Evolutionary conservation across 768 basidiomycete genomes (phyloP).

Genomic region (Amyloporia xantha): DNA sequence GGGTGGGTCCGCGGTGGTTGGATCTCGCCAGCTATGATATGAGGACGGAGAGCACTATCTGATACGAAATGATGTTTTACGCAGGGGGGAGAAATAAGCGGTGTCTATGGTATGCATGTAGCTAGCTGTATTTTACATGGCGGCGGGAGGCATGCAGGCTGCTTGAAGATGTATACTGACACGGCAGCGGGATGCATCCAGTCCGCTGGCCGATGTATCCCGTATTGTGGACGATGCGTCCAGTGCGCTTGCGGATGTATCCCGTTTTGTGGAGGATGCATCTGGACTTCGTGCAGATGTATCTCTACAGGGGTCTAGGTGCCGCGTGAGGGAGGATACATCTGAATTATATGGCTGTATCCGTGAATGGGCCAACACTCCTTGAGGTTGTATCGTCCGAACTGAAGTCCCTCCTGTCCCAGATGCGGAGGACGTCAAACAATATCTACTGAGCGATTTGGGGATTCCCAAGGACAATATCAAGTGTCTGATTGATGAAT

Average conservation of each 20-base stretch:
- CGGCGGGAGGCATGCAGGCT: too few relatives aligned
- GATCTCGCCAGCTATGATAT: too few relatives aligned
- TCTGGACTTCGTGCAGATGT: background rate
- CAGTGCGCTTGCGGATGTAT: background rate
- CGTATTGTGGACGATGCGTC: too few relatives aligned
- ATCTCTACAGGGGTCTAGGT: background rate
- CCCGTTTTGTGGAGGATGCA: background rate
- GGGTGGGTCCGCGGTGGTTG: too few relatives aligned
- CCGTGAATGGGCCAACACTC: background rate
- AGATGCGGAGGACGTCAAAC: conserved; percentile 34
- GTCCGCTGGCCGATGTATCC: too few relatives aligned
- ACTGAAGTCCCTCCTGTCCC: conserved; percentile 15
- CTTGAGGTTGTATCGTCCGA: background rate
- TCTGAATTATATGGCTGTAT: background rate
- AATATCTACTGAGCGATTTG: conserved; percentile 27
- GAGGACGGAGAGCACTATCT: too few relatives aligned
- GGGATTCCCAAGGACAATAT: conserved; percentile 29
- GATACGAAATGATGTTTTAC: too few relatives aligned
- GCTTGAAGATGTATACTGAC: too few relatives aligned
- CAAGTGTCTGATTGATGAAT: conserved; percentile 28
- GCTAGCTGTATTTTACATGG: too few relatives aligned
- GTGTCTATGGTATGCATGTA: too few relatives aligned
- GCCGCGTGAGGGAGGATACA: background rate
- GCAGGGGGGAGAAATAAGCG: too few relatives aligned
- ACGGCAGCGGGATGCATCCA: too few relatives aligned